Base-by-base conservation (phyloP, 1,284 basidiomycete species). In the Ustilago hordei region DNA sequence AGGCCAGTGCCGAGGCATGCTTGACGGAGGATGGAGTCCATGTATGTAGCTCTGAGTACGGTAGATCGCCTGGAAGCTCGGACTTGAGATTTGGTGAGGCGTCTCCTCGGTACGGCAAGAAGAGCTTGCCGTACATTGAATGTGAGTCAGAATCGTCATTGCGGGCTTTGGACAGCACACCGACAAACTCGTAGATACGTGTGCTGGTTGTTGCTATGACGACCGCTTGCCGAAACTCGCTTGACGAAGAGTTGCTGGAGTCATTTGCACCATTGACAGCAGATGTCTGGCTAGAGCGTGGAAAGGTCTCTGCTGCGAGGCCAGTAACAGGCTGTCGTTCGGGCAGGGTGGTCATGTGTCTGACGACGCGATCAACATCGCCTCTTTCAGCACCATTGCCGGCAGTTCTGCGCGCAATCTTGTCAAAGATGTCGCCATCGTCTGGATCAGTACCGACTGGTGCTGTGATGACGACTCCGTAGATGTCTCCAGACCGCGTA, bases 181-280 rank as follows among this genome's bases (percentile, higher is more conserved):
- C 95, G 60, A 92, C 89, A 70, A 95, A 94, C 84, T 98, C 95
- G 84, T 97, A 97, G 81, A 98, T 92, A 65, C 95, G 90, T 6
- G 93, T 92, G 34, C 91, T 90, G 2, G 96, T 98, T 0, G 95
- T 94, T 4, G 91, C 91, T 11, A 98, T 88, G n/a, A 95, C 91
- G 15, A 72, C 78, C 6, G 78, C 65, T 68, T 50, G 60, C n/a
- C 58, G 64, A 5, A 57, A 50, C 17, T 57, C 69, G 55, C 54
- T 70, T 12, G 59, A 59, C 6, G 58, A 35, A 6, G 59, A 36
- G 15, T 68, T 12, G 11, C 23, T 17, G 19, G 34, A 13, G 19
- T 31, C n/a, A 1, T 41, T n/a, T 23, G 47, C 5, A 5, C 48
- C 4, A 19, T 55, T 55, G 17, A 52, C 8, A 6, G 59, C 34